phyloP scores from a whole-genome alignment of 345 rosid species.

The Populus ilicifolia region DNA sequence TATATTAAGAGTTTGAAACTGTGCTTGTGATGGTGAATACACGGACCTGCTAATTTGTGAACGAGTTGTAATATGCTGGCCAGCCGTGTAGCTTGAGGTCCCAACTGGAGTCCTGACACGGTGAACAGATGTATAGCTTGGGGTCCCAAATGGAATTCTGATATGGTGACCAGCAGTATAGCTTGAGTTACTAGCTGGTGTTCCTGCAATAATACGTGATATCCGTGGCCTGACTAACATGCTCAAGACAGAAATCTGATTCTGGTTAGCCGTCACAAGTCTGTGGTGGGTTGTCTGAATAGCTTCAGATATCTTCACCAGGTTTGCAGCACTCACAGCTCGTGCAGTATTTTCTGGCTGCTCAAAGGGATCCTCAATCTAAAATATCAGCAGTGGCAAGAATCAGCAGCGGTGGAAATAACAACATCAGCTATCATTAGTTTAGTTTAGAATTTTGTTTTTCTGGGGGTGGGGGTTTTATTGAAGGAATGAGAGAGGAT shows the following conservation, averaged over 20 bases:
- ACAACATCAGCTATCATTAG: background rate
- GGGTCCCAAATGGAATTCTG: slow-evolving; percentile 19
- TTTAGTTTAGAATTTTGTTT: background rate
- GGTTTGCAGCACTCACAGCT: slow-evolving; percentile 46
- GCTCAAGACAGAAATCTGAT: slow-evolving; percentile 27
- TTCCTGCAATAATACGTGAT: slow-evolving; percentile 20
- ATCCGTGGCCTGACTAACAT: slow-evolving; percentile 40
- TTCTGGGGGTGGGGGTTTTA: background rate
- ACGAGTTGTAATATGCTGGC: slow-evolving; percentile 2
- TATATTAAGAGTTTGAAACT: slow-evolving; percentile 13
- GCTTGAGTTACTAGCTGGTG: slow-evolving; percentile 19
- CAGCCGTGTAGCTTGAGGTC: slow-evolving; percentile 10
- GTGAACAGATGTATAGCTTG: background rate
- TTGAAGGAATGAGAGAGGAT: slow-evolving; percentile 12
- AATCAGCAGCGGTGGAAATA: slow-evolving; percentile 4
- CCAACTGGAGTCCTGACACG: slow-evolving; percentile 19
- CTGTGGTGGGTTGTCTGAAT: slow-evolving; percentile 38
- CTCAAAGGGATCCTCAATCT: slow-evolving; percentile 95
- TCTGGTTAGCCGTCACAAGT: slow-evolving; percentile 33
- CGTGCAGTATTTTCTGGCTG: slow-evolving; percentile 81
- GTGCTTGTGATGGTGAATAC: slow-evolving; percentile 23
- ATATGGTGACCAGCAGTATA: slow-evolving; percentile 9
- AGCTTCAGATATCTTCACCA: slow-evolving; percentile 51
- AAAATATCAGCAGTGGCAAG: background rate
- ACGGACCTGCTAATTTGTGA: slow-evolving; percentile 18